Evolutionary conservation across 2,329 filamentous ascomycete species (phyloP), one percentile per base, ranked within the genome.

Genomic region (Fusarium sp.): DNA sequence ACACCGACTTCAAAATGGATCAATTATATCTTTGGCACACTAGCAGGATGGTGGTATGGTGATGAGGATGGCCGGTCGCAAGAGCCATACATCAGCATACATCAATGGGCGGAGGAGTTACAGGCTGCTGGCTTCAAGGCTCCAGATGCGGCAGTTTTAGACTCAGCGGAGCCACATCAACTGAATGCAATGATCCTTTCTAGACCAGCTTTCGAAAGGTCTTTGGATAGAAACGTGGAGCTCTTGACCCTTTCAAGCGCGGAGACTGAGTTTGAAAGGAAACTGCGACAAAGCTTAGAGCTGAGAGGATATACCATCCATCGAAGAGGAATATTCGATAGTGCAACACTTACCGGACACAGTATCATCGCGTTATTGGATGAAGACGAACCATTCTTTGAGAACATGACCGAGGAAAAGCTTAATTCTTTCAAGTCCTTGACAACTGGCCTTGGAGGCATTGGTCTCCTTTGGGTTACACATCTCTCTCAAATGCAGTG

Each of bases 31-130:
- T 58, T 50, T 16, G 55, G 55, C 4, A 59, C 49, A 10, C 41
- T 59, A 12, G 48, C 49, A 18, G 56, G 56, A 13, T 59, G 56
- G 56, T 55, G 56, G 56, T 59, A 59, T 30, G 56, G 56, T 3
- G 50, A 46, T 4, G 12, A 25, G 3, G 49, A 59, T 10, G 50
- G 23, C 2, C 49, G 56, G 25, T 7, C 25, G 7, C 12, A 46
- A 30, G 49, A 59, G 32, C 56, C 50, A 2, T 59, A 59, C n/a
- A 20, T 59, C 23, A 40, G 37, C 11, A 23, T 23, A 12, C 14
- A 40, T 2, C 41, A 30, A 2, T 59, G 56, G 56, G 23, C 3
- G 11, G 30, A 20, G 13, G 56, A 59, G 16, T 14, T 59, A 4
- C 30, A 46, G 20, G 25, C 21, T 34, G 55, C 47, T 18, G 55